Evolutionary conservation across 2,329 filamentous ascomycete genomes (phyloP).

Genomic region (Pseudogymnoascus sp.): DNA sequence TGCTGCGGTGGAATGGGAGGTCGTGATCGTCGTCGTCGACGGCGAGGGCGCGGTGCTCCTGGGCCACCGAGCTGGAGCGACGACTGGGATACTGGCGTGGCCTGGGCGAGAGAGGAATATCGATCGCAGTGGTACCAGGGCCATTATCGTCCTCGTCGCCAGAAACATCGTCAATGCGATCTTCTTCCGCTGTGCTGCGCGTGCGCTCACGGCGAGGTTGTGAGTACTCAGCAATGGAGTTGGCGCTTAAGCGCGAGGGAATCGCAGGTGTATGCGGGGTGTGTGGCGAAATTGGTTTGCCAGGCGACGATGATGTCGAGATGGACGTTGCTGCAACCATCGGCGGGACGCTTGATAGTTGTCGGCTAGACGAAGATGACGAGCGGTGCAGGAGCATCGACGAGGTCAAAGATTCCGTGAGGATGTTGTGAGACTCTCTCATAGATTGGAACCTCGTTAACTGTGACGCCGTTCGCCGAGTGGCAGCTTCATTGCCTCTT

Average conservation of each 20-base stretch:
- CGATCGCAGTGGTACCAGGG: conserved; percentile 59
- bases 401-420: conserved; percentile 90
- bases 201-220: conserved; percentile 24
- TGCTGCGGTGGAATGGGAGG: conserved; percentile 56
- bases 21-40: conserved; percentile 57
- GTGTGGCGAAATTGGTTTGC: conserved; percentile 82
- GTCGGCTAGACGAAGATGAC: conserved; percentile 63
- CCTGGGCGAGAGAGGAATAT: conserved; percentile 66
- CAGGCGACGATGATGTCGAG: conserved; percentile 82
- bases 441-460: conserved; percentile 81
- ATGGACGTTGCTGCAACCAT: conserved; percentile 68
- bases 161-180: conserved; percentile 21
- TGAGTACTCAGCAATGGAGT: conserved; percentile 70
- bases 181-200: conserved; percentile 20
- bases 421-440: conserved; percentile 78
- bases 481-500: conserved; percentile 61
- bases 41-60: conserved; percentile 48
- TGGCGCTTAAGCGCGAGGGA: conserved; percentile 85
- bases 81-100: conserved; percentile 47
- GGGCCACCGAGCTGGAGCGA: conserved; percentile 63
- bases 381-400: conserved; percentile 80
- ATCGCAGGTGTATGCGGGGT: conserved; percentile 91
- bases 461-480: conserved; percentile 70
- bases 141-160: conserved; percentile 32
- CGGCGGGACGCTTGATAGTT: conserved; percentile 53